Evolutionary conservation across 441 rosid genomes (phyloP), one percentile per base, ranked within the genome.

Genomic region (Populus hybrid): DNA sequence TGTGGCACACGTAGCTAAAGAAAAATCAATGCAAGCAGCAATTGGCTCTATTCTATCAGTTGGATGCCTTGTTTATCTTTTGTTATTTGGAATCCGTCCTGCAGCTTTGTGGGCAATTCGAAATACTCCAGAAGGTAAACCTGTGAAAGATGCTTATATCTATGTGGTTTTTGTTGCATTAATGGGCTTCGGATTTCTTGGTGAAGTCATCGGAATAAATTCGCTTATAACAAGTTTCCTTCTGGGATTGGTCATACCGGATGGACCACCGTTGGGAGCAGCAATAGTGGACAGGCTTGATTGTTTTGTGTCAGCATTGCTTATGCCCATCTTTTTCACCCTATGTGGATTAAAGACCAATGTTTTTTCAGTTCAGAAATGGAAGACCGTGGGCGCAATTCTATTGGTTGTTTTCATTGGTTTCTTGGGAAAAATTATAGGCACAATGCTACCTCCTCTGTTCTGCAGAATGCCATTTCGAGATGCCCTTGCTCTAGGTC

Each of bases 181-280:
- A 30, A 30, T 30, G 32, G 32, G 32, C 32, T 30, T 30, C 32
- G 32, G 32, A 30, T 30, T 30, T 30, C 23, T 74, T 18, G 84
- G 83, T 16, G 81, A 86, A 78, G 73, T 78, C 12, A 50, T 86
- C 14, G 88, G 86, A 30, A 16, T 77, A 50, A 76, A 78, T 69
- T 76, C 82, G 54, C 50, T 83, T 26, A 7, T 82, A 4, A 66
- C 77, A 14, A 66, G 85, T 28, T 80, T 86, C 36, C 46, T 83
- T 18, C 54, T 86, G 64, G 88, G 86, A 0, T 40, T 86, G 79
- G 84, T 70, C 8, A 82, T 86, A 57, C 88, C 88, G 5, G 88
- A 80, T n/a, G 88, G 88, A 18, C 86, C 85, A 20, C 86, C 86
- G 5, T 72, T 86, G 69, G 88, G 86, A 64, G 85, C 88, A 57